Evolutionary conservation across 2,329 filamentous ascomycete genomes (phyloP).

Genomic region (Immersiporthe knoxdaviesiana): DNA sequence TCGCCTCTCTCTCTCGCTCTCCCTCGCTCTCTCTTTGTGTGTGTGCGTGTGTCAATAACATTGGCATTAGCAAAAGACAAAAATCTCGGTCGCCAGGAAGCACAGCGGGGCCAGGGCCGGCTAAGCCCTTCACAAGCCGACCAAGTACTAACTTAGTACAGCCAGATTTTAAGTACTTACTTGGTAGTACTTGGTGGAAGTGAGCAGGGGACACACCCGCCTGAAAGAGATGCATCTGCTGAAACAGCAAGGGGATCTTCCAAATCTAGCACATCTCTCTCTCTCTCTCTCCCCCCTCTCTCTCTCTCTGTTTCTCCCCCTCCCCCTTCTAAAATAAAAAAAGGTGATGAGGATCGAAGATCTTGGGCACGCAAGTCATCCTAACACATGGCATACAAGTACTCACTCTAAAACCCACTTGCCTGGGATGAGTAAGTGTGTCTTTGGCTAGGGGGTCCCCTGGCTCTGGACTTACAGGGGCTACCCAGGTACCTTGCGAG

Average conservation of each 20-base stretch:
- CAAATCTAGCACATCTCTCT: not conserved
- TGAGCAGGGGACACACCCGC: not conserved
- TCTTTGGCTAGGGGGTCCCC: not conserved
- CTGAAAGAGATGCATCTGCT: not conserved
- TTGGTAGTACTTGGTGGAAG: too few species aligned
- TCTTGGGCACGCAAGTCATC: not conserved
- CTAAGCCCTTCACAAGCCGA: not conserved
- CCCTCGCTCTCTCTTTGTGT: too few species aligned
- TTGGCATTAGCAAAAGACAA: not conserved
- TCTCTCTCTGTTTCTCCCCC: not conserved
- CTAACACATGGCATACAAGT: not conserved
- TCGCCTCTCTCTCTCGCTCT: not conserved
- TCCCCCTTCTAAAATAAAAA: not conserved
- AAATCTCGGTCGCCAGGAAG: not conserved
- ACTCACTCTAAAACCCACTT: not conserved
- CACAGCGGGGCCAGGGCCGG: constrained; percentile 1
- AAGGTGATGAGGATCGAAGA: not conserved
- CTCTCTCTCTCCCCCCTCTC: not conserved
- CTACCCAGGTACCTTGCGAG: not conserved
- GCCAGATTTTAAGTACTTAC: not conserved
- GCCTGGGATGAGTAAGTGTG: not conserved
- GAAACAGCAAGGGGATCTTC: not conserved
- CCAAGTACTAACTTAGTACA: too few species aligned
- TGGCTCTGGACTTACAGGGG: not conserved
- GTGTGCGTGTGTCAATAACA: not conserved